Evolutionary conservation across 2,329 filamentous ascomycete genomes (phyloP), one percentile per base, ranked within the genome.

Genomic region (Niveomyces coronatus): DNA sequence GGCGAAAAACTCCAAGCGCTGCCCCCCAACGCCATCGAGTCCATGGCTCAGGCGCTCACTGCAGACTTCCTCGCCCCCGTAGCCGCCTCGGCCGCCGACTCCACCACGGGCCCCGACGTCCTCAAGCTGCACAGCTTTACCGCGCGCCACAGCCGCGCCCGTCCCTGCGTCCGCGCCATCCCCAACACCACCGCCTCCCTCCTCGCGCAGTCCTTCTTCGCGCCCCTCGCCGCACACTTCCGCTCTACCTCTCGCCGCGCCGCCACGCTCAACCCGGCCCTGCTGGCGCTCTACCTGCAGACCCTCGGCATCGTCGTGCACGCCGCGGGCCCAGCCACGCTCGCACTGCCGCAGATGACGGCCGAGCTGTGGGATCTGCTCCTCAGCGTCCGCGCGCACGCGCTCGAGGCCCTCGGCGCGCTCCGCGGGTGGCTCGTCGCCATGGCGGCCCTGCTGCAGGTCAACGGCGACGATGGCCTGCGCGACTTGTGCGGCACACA

Each of bases 91-190:
- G 85, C 88, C 3, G 88, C 87, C 28, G 87, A 95, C 53, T 70
- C 79, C 16, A 68, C 78, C 6, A 81, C 82, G 0, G 87, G 89
- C 0, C 88, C 91, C 0, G 78, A 87, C 47, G 74, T 82, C 5
- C 74, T 98, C 31, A 96, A 96, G 62, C 74, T 96, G 16, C 79
- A 85, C 19, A 94, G 82, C 3, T 94, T 96, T 60, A 89, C 82
- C 9, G 85, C 83, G 0, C 58, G 53, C 2, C 58, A 59, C 49
- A 67, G 53, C 43, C 51, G 53, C 18, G 41, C 46, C 14, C 61
- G 53, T 40, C 63, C 63, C 1, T 63, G 64, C 13, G 47, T 68
- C 20, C 71, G 71, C 39, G 64, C 78, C 4, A 80, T 82, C 11
- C 73, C 82, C 9, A 94, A 94, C 53, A 79, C 79, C 8, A 77